Conservation (phyloP, 2,329 filamentous ascomycete genomes). For the Didymella pomorum region DNA sequence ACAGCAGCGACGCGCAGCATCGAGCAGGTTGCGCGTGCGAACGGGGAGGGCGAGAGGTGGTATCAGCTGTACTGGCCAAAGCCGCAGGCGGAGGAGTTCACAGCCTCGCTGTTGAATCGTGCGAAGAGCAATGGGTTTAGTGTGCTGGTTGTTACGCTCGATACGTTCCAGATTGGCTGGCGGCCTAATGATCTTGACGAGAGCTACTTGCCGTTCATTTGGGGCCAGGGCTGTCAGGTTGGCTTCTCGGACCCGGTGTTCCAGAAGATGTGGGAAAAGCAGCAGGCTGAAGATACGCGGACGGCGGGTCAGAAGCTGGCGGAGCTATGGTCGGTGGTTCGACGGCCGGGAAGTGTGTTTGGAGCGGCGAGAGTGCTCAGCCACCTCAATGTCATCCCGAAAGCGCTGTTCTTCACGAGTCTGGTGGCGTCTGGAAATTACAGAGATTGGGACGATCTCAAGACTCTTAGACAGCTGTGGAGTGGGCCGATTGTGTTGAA, state of each 20-base stretch:
- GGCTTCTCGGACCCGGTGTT: slow-evolving; percentile 51
- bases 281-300: slow-evolving; percentile 43
- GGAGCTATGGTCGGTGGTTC: slow-evolving; percentile 50
- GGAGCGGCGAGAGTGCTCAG: slow-evolving; percentile 46
- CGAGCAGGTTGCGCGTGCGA: slow-evolving; percentile 70
- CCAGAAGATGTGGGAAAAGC: slow-evolving; percentile 44
- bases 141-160: slow-evolving; percentile 75
- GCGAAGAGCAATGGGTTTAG: slow-evolving; percentile 69
- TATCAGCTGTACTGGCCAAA: slow-evolving; percentile 80
- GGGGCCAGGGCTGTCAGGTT: slow-evolving; percentile 48
- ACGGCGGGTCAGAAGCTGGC: slow-evolving; percentile 42
- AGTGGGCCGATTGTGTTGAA: slow-evolving; percentile 51
- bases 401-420: slow-evolving; percentile 48
- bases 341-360: slow-evolving; percentile 45
- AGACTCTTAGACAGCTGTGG: slow-evolving; percentile 47
- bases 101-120: slow-evolving; percentile 67
- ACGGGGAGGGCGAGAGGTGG: slow-evolving; percentile 68
- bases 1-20: slow-evolving; percentile 71
- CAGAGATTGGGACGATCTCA: slow-evolving; percentile 46
- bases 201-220: slow-evolving; percentile 67
- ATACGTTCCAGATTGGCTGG: slow-evolving; percentile 75
- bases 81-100: slow-evolving; percentile 70
- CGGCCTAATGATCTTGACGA: slow-evolving; percentile 72
- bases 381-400: slow-evolving; percentile 46
- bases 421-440: slow-evolving; percentile 48